A percentile compares a stretch with the other conserved stretches of the same genome.
Conservation (phyloP, 2,329 filamentous ascomycete genomes). For the Diplodia mutila region DNA sequence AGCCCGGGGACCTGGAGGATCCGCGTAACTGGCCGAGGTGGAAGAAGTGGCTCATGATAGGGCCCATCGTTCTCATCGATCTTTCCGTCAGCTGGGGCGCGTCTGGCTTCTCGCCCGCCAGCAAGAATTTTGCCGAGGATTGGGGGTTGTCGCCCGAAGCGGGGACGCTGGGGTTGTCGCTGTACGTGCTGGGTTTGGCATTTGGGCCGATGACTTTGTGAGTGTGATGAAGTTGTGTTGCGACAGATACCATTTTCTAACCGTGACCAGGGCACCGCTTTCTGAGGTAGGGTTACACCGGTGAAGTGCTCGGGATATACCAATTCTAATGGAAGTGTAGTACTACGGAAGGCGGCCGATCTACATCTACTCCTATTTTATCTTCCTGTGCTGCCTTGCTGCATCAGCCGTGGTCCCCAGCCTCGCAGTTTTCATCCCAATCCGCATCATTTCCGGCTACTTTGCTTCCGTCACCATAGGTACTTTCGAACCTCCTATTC, state of each 20-base stretch:
- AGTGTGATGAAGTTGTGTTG: conserved; percentile 32
- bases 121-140: conserved; percentile 47
- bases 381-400: conserved; percentile 49
- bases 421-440: conserved; percentile 47
- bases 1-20: conserved; percentile 34
- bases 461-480: conserved; percentile 47
- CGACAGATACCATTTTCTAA: conserved; percentile 27
- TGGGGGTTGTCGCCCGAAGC: conserved; percentile 47
- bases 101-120: conserved; percentile 52
- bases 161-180: conserved; percentile 50
- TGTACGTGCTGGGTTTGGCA: conserved; percentile 54
- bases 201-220: conserved; percentile 44
- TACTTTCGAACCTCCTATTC: neutral
- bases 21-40: conserved; percentile 40
- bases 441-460: conserved; percentile 51
- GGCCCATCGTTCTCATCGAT: conserved; percentile 42
- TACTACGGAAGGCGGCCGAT: conserved; percentile 51
- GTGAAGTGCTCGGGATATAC: neutral
- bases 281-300: conserved; percentile 30
- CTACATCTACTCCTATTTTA: conserved; percentile 49
- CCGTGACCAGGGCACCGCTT: conserved; percentile 34
- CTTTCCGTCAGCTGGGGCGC: conserved; percentile 49
- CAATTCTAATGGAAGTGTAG: conserved; percentile 25
- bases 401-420: conserved; percentile 49
- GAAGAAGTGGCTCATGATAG: conserved; percentile 43